Conservation (phyloP, 1,139 yeast genomes). For the Schizosaccharomyces versatilis region DNA sequence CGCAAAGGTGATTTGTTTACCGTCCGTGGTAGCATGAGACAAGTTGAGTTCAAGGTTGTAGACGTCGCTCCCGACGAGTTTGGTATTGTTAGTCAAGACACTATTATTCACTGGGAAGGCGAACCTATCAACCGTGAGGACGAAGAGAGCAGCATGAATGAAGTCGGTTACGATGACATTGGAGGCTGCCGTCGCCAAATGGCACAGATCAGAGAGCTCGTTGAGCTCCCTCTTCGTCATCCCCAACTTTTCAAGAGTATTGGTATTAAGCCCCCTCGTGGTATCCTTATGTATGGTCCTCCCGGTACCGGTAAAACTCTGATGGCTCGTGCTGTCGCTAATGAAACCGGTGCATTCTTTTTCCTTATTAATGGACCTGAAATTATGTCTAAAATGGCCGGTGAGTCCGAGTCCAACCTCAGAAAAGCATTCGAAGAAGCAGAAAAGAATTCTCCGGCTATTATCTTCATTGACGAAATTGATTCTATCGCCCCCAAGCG, state of each 20-base stretch:
- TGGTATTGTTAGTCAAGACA: slow-evolving; percentile 96
- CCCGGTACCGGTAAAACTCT: slow-evolving; percentile 98
- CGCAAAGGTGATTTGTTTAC: slow-evolving; percentile 92
- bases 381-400: slow-evolving; percentile 99
- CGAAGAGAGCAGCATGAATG: slow-evolving; percentile 86
- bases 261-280: slow-evolving; percentile 95
- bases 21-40: slow-evolving; percentile 97
- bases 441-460: slow-evolving; percentile 92
- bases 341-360: slow-evolving; percentile 97
- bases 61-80: slow-evolving; percentile 95
- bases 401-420: slow-evolving; percentile 92
- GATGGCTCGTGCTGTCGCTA: slow-evolving; percentile 98
- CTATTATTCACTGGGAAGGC: slow-evolving; percentile 95
- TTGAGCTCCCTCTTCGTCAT: slow-evolving; percentile 87
- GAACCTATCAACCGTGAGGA: slow-evolving; percentile 98
- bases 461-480: slow-evolving; percentile 92
- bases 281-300: slow-evolving; percentile 93
- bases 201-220: slow-evolving; percentile 95
- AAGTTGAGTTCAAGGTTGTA: slow-evolving; percentile 92
- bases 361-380: slow-evolving; percentile 98
- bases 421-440: slow-evolving; percentile 98
- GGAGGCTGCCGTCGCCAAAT: slow-evolving; percentile 98
- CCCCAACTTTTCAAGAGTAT: slow-evolving; percentile 90
- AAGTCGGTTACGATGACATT: slow-evolving; percentile 95
- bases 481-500: slow-evolving; percentile 99